Conservation (phyloP, 202 grass and related monocot species). For the Cymbopogon flexuosus region DNA sequence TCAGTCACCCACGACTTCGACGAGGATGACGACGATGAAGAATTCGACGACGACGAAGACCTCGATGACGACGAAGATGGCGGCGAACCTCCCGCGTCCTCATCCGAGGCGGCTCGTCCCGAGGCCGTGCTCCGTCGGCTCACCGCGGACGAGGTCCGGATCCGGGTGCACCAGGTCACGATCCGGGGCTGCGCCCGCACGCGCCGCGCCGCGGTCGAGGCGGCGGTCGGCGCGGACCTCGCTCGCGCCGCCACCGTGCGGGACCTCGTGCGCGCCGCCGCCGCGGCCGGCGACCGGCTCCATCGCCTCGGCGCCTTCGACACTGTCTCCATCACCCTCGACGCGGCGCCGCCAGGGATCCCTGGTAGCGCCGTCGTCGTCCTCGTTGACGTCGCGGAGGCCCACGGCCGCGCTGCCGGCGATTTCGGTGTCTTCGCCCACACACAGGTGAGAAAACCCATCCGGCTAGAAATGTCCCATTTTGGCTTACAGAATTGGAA, state of each 20-base stretch:
- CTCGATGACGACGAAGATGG: slow-evolving; percentile 22
- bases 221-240: slow-evolving; percentile 43
- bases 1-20: background rate
- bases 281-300: slow-evolving; percentile 53
- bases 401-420: slow-evolving; percentile 32
- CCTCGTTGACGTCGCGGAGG: slow-evolving; percentile 57
- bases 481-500: background rate
- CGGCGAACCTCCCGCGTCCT: background rate
- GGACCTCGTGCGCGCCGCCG: slow-evolving; percentile 43
- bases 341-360: slow-evolving; percentile 42
- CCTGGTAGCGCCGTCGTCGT: slow-evolving; percentile 39
- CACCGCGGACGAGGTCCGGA: slow-evolving; percentile 49
- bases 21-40: background rate
- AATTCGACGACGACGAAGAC: slow-evolving; percentile 35
- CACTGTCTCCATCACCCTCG: slow-evolving; percentile 59
- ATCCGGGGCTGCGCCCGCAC: slow-evolving; percentile 52
- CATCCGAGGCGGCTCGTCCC: slow-evolving; percentile 26
- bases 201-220: slow-evolving; percentile 47
- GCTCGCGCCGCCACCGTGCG: slow-evolving; percentile 41
- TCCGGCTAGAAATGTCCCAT: background rate
- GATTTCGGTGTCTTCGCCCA: slow-evolving; percentile 45
- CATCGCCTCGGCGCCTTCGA: slow-evolving; percentile 58
- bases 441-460: slow-evolving; percentile 25
- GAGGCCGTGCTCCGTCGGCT: slow-evolving; percentile 50
- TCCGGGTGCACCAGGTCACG: slow-evolving; percentile 60